Base-by-base conservation (phyloP, 176 grass and related monocot species). In the Puya raimondii region DNA sequence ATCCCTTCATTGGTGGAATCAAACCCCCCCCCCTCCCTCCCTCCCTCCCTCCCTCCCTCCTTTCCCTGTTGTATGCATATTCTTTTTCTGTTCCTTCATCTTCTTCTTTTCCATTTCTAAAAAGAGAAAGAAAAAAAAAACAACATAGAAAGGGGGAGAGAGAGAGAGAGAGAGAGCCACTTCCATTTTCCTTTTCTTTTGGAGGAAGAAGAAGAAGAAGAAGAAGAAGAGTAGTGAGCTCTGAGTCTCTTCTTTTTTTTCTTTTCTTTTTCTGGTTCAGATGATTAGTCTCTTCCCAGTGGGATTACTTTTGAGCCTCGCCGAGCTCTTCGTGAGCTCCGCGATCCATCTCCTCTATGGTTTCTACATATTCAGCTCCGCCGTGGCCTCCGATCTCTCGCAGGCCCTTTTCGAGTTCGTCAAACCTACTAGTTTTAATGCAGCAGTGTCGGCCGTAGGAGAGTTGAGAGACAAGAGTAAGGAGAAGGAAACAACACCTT, bases 301-400 rank as follows among this genome's bases (percentile, higher is more conserved):
- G 33, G 33, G 33, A 42, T 42, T 42, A 42, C 33, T 77, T 47
- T 12, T 77, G 27, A 65, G 65, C 12, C 10, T 77, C 10, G 50
- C 64, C 7, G 91, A 96, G 80, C 82, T 96, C 48, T 74, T 85
- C 56, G 48, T 88, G 29, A 91, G 80, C 82, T 61, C 82, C 11
- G 82, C 51, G 14, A 42, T 86, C n/a, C 91, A 96, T 76, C 12
- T 96, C 2, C 52, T 75, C 61, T 96, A 87, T 23, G 91, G 82
- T 18, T 79, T 91, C 85, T 96, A 96, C 85, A 69, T 96, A 76
- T 91, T 96, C 77, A 78, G 79, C 68, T 63, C 77, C 5, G 91
- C 87, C 11, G 49, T 88, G 7, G 65, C 49, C 4, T 63, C 67
- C 12, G 87, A 96, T 52, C 71, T 88, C 11, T 72, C 80, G 4